These are phyloP conservation scores for Psilocybe subaeruginosa DNA, from an alignment of 768 basidiomycete species.

Conservation along the genomic window DNA sequence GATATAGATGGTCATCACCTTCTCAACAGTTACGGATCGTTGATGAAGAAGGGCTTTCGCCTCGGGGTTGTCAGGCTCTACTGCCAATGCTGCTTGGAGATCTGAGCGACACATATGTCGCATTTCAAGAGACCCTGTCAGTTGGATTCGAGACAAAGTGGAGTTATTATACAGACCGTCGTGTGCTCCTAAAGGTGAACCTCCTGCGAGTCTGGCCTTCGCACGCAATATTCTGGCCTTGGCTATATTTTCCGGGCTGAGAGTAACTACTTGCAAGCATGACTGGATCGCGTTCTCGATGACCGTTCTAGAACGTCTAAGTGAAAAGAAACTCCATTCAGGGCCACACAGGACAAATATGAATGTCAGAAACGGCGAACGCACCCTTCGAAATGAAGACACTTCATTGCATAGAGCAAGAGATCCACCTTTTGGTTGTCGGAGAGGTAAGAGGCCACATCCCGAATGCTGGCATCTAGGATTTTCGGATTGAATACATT, in stretches of 20 bases:
- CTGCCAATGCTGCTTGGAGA: slow-evolving; percentile 62
- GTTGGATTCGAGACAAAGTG: neutral
- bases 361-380: slow-evolving; percentile 23
- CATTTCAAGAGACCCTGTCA: neutral
- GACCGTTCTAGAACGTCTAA: slow-evolving; percentile 57
- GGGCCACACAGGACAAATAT: slow-evolving; percentile 11
- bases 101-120: slow-evolving; percentile 42
- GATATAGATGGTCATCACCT: slow-evolving; percentile 38
- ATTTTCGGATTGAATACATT: slow-evolving; percentile 78
- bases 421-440: slow-evolving; percentile 73
- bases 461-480: slow-evolving; percentile 75
- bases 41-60: slow-evolving; percentile 63
- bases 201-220: slow-evolving; percentile 63
- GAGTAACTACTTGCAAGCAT: slow-evolving; percentile 59
- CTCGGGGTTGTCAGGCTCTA: slow-evolving; percentile 72
- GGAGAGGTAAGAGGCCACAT: slow-evolving; percentile 58
- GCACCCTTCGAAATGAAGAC: slow-evolving; percentile 72
- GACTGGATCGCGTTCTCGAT: slow-evolving; percentile 80
- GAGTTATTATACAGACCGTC: slow-evolving; percentile 48
- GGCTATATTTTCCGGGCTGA: slow-evolving; percentile 52
- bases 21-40: slow-evolving; percentile 57
- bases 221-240: slow-evolving; percentile 69
- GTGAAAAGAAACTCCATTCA: slow-evolving; percentile 7
- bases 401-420: slow-evolving; percentile 80
- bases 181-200: slow-evolving; percentile 62